A percentile compares a stretch with the other conserved stretches of the same genome.
phyloP scores from a whole-genome alignment of 495 filamentous ascomycete genomes.

The Daldinia childiae region DNA sequence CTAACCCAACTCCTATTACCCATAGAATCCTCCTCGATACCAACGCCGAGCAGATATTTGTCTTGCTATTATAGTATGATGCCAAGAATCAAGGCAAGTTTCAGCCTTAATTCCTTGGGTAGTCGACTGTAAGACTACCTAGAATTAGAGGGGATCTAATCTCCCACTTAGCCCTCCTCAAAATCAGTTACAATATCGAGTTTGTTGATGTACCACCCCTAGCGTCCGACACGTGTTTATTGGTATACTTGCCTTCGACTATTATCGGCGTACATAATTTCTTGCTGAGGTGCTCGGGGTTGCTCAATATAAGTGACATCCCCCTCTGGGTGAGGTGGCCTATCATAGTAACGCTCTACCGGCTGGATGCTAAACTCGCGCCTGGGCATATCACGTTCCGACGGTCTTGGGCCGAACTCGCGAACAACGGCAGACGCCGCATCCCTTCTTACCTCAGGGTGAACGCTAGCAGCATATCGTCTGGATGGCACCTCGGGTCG shows the following conservation, averaged over 20 bases:
- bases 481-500: constrained; percentile 57
- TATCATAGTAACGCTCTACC: constrained; percentile 53
- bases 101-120: constrained; percentile 2
- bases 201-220: not conserved
- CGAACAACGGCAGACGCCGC: constrained; percentile 45
- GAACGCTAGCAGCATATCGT: constrained; percentile 54
- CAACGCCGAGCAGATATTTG: constrained; percentile 9
- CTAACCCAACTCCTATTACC: constrained; percentile 1
- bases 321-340: constrained; percentile 49
- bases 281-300: constrained; percentile 48
- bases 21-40: constrained; percentile 15
- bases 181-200: not conserved
- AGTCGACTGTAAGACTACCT: not conserved
- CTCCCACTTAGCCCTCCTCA: not conserved
- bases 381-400: constrained; percentile 44
- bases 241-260: constrained; percentile 51
- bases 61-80: constrained; percentile 3
- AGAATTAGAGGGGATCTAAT: not conserved
- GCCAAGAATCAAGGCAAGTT: not conserved
- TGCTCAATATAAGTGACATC: constrained; percentile 60
- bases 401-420: constrained; percentile 57
- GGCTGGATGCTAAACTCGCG: constrained; percentile 51
- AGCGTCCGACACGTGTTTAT: constrained; percentile 17
- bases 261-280: constrained; percentile 52
- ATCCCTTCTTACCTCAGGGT: constrained; percentile 53